phyloP scores from a whole-genome alignment of 2,329 filamentous ascomycete species.

The Leptographium lundbergii region DNA sequence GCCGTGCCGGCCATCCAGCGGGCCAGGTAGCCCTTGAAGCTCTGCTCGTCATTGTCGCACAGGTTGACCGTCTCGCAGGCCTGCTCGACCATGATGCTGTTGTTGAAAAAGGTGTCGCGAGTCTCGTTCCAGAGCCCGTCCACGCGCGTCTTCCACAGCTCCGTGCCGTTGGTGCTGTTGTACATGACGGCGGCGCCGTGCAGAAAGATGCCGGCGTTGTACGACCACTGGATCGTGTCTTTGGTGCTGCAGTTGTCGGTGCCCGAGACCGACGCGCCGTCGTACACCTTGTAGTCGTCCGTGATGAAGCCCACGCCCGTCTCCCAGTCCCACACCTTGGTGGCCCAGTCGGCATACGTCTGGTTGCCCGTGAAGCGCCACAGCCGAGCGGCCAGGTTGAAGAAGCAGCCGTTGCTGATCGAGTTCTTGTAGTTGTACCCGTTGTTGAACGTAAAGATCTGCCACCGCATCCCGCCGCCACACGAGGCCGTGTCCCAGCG shows the following conservation, averaged over 20 bases:
- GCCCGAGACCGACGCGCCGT: slow-evolving; percentile 34
- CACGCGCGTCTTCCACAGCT: slow-evolving; percentile 44
- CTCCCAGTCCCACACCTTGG: slow-evolving; percentile 57
- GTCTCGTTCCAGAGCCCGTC: slow-evolving; percentile 43
- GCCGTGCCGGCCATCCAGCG: slow-evolving; percentile 50
- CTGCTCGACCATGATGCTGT: slow-evolving; percentile 47
- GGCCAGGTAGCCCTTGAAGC: slow-evolving; percentile 63
- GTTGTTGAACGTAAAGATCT: slow-evolving; percentile 67
- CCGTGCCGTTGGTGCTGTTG: slow-evolving; percentile 40
- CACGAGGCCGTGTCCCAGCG: slow-evolving; percentile 59
- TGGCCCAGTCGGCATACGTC: slow-evolving; percentile 68
- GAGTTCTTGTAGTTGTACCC: slow-evolving; percentile 59
- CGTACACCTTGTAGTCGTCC: slow-evolving; percentile 40
- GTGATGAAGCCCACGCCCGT: slow-evolving; percentile 41
- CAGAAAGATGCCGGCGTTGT: slow-evolving; percentile 56
- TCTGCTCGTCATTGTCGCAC: slow-evolving; percentile 60
- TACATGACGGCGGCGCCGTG: slow-evolving; percentile 49
- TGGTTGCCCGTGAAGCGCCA: slow-evolving; percentile 67
- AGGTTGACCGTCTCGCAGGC: slow-evolving; percentile 48
- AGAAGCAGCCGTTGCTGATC: slow-evolving; percentile 58
- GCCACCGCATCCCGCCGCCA: slow-evolving; percentile 69
- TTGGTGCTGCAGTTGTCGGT: slow-evolving; percentile 34
- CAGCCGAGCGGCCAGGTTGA: slow-evolving; percentile 57
- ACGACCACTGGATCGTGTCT: slow-evolving; percentile 53
- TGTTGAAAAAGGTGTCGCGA: slow-evolving; percentile 41